Percentiles rank a stretch among this genome's conserved stretches.
These are phyloP conservation scores for Cystobasidium onofrii DNA, from an alignment of 768 basidiomycete species.

Conservation along the genomic window DNA sequence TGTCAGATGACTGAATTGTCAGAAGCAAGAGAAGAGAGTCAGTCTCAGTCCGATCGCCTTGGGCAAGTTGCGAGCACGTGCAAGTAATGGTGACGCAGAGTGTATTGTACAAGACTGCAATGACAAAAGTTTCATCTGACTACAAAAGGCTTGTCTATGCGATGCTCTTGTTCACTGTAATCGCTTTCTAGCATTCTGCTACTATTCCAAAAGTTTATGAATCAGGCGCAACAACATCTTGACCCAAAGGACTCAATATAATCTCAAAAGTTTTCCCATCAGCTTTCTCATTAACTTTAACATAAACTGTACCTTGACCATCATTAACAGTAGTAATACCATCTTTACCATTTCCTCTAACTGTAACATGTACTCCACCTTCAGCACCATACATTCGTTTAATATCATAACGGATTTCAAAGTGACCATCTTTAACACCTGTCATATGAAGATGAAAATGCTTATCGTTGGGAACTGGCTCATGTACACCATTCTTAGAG, in stretches of 20 bases:
- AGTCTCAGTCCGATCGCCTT: not conserved
- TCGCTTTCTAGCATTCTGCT: too few relatives aligned
- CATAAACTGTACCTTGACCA: constrained; percentile 3
- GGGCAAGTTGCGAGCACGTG: not conserved
- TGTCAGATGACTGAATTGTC: not conserved
- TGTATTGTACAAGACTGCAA: not conserved
- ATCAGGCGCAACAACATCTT: constrained; percentile 8
- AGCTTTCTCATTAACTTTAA: constrained; percentile 21
- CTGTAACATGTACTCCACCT: constrained; percentile 25
- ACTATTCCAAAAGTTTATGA: too few relatives aligned
- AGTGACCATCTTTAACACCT: constrained; percentile 11
- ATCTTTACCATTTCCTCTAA: constrained; percentile 31
- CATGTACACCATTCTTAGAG: constrained; percentile 15
- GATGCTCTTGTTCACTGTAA: not conserved
- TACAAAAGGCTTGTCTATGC: not conserved
- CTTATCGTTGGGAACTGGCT: constrained; percentile 29
- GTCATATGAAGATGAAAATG: constrained; percentile 30
- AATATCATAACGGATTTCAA: constrained; percentile 36
- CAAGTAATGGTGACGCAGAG: not conserved
- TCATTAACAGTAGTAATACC: constrained; percentile 25
- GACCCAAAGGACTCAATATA: not conserved
- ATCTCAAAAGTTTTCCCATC: constrained; percentile 29
- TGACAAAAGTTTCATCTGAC: too few relatives aligned
- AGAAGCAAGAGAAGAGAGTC: not conserved
- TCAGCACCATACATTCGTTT: constrained; percentile 34